These are phyloP conservation scores for Quercus engelmannii DNA, from an alignment of 306 rosid genomes.

Conservation along the genomic window DNA sequence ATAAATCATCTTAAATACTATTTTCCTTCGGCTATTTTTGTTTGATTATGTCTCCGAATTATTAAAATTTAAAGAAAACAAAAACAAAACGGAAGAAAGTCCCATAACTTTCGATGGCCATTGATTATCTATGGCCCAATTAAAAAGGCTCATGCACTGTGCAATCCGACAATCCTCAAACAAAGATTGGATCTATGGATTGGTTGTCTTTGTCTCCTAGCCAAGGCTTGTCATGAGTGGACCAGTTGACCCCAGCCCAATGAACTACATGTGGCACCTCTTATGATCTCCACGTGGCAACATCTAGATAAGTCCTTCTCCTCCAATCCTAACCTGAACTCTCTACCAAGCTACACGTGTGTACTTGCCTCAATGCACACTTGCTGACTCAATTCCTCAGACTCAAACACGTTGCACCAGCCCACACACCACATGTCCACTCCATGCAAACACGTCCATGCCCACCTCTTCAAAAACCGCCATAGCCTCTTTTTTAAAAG, in stretches of 20 bases:
- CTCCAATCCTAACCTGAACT: neutral
- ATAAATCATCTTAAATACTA: no score
- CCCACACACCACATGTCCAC: conserved; percentile 34
- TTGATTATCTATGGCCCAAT: no score
- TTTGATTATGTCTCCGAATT: no score
- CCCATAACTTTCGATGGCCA: no score
- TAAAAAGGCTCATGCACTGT: no score
- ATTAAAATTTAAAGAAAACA: no score
- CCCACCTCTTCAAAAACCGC: conserved; percentile 31
- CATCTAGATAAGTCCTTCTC: neutral
- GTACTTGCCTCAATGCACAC: neutral
- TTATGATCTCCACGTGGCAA: conserved; percentile 21
- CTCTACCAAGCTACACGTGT: conserved; percentile 8
- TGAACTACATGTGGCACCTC: neutral
- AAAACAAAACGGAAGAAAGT: no score
- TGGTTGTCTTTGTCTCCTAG: no score
- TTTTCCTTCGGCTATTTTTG: no score
- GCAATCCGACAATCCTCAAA: no score
- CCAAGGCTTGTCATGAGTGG: no score
- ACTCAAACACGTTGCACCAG: conserved; percentile 37
- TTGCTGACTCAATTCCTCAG: conserved; percentile 23
- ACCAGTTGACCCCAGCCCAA: neutral
- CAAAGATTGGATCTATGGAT: no score
- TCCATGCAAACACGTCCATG: conserved; percentile 42
- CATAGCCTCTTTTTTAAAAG: conserved; percentile 24